These are phyloP conservation scores for Claviceps pazoutovae DNA, from an alignment of 2,329 filamentous ascomycete genomes.

Conservation along the genomic window DNA sequence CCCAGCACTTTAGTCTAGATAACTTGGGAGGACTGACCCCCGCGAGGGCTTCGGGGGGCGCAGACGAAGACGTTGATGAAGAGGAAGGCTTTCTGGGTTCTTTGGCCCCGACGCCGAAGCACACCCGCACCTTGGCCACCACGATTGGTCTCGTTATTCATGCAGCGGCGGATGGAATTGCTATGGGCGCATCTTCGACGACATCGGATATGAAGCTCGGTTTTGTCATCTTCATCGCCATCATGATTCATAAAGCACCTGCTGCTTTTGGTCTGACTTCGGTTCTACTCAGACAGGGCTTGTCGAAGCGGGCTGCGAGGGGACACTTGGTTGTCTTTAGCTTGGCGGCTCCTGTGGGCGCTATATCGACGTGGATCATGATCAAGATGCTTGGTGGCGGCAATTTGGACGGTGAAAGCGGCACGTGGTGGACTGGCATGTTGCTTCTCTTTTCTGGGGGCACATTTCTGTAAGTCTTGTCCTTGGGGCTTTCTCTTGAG, in stretches of 20 bases:
- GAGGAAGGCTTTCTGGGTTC: slow-evolving; percentile 46
- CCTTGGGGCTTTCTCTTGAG: too few relatives aligned
- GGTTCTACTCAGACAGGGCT: slow-evolving; percentile 75
- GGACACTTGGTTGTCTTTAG: slow-evolving; percentile 85
- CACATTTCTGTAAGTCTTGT: slow-evolving; percentile 67
- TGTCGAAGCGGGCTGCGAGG: slow-evolving; percentile 73
- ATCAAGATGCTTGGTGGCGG: slow-evolving; percentile 59
- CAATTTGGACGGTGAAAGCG: slow-evolving; percentile 41
- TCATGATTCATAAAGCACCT: slow-evolving; percentile 95
- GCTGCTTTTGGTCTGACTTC: slow-evolving; percentile 91
- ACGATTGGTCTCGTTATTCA: slow-evolving; percentile 94
- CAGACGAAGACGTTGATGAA: slow-evolving; percentile 41
- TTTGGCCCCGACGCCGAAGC: slow-evolving; percentile 41
- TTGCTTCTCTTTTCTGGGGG: slow-evolving; percentile 88
- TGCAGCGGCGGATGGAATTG: slow-evolving; percentile 87
- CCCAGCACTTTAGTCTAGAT: slow-evolving; percentile 78
- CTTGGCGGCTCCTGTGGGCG: slow-evolving; percentile 75
- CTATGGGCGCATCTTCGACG: slow-evolving; percentile 79
- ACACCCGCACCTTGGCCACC: slow-evolving; percentile 57
- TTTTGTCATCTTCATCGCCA: slow-evolving; percentile 86
- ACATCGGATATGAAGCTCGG: slow-evolving; percentile 61
- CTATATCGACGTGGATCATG: slow-evolving; percentile 67
- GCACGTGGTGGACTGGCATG: slow-evolving; percentile 84
- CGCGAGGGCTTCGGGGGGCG: slow-evolving; percentile 23
- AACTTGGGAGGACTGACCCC: slow-evolving; percentile 43